Base-by-base conservation (phyloP, 2,329 filamentous ascomycete species). In the Cladosporium sp. region DNA sequence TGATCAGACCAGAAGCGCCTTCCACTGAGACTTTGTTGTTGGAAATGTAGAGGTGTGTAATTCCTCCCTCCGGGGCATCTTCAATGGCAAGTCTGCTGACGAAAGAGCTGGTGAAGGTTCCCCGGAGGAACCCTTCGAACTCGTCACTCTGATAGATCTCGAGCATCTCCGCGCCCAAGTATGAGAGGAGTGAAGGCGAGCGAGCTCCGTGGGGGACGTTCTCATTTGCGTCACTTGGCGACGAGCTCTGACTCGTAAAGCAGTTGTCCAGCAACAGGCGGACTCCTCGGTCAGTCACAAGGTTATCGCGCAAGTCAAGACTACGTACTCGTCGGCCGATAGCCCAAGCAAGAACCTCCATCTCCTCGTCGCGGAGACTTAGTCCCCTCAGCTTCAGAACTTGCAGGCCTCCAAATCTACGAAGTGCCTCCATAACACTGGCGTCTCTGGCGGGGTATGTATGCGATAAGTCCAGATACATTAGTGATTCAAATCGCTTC, bases 11-110 rank as follows among this genome's bases (percentile, higher is more conserved):
- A 3, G 79, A 80, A 5, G 83, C 71, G 0, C 82, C 83, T 66
- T 84, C 82, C 0, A 82, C 77, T 1, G 81, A 84, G 5, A 86
- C 67, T 3, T 72, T 65, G 59, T 86, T 87, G 7, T 78, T 77
- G 3, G 83, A 76, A 14, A 86, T 76, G 64, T 84, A 84, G 2
- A 87, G 71, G 70, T 87, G 84, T 0, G 84, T 86, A 38, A 86
- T 78, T 2, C 84, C 84, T 9, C 75, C 72, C 64, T 80, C 75
- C 20, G 80, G 76, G 1, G 80, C 73, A 62, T 84, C 78, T 63
- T 86, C 83, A 28, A 85, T 78, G 38, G 80, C 78, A 30, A 84
- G 76, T 51, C 79, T 77, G 9, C 78, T 79, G 15, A 82, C 76
- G 42, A 83, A 79, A 1, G 75, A 75, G 20, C 72, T 73, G 1